Percentiles rank a stretch among this genome's conserved stretches.
These are phyloP conservation scores for Karstenula rhodostoma DNA, from an alignment of 2,329 filamentous ascomycete species.

Conservation along the genomic window DNA sequence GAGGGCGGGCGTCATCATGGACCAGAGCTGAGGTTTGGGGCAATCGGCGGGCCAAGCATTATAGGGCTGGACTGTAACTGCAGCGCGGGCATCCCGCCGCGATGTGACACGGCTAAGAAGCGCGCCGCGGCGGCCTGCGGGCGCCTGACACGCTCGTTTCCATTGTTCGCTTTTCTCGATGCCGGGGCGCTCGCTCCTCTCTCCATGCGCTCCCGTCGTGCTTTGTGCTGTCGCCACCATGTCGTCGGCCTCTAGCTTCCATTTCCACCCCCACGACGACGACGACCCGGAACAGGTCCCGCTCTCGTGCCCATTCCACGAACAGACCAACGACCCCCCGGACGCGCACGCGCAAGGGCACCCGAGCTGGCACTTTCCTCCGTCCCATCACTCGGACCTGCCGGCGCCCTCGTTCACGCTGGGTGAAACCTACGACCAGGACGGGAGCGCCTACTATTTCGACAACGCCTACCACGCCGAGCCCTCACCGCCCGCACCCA, in stretches of 20 bases:
- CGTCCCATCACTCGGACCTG: not conserved
- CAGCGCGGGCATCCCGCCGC: not conserved
- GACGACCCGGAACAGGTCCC: conserved; percentile 7
- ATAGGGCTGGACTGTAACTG: conserved; percentile 1
- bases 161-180: not conserved
- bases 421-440: not conserved
- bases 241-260: conserved; percentile 23
- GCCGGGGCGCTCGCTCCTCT: conserved; percentile 4
- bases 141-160: not conserved
- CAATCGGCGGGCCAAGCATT: not conserved
- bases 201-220: conserved; percentile 10
- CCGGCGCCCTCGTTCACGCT: not conserved
- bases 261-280: not conserved
- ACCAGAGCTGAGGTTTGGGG: conserved; percentile 2
- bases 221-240: conserved; percentile 25
- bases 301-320: not conserved
- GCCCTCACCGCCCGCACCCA: conserved; percentile 19
- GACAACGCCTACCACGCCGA: conserved; percentile 23
- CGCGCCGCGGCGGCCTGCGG: not conserved
- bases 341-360: conserved; percentile 7
- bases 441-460: conserved; percentile 17
- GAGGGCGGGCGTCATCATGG: conserved; percentile 18
- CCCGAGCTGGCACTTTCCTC: conserved; percentile 7
- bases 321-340: conserved; percentile 3
- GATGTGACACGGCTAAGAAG: conserved; percentile 1